Evolutionary conservation across 345 rosid genomes (phyloP), one percentile per base, ranked within the genome.

Genomic region (Clarkia xantiana): DNA sequence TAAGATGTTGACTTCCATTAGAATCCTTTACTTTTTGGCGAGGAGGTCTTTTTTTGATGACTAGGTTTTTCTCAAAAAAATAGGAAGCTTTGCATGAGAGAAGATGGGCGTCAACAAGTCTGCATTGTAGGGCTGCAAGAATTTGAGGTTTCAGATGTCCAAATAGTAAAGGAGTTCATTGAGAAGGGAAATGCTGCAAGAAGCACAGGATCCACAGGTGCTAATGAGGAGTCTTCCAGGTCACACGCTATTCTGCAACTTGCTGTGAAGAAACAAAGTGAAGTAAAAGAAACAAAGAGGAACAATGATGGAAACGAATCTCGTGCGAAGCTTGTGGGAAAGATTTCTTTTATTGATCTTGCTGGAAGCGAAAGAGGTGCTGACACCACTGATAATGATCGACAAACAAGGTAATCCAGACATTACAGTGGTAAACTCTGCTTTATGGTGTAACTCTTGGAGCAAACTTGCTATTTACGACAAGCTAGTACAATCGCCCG

Each of bases 301-400:
- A 84, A 65, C 64, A 84, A 63, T 60, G 93, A 91, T 55, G 79
- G 56, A 47, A 84, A 81, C 65, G 98, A 86, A 52, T 58, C 83
- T 47, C 75, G 52, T 18, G 96, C 82, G 61, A 91, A 81, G 69
- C 71, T 86, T 54, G 85, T 91, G 20, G 98, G 98, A 47, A 86
- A 91, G 73, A 84, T 91, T 53, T 91, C 98, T 49, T 91, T 91
- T 68, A 91, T 91, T 60, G 98, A 91, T 72, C 96, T 91, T 72
- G 98, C 94, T 65, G 98, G 98, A 43, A 91, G 98, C 57, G 98
- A 91, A 72, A 77, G 96, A 66, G 98, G 96, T 63, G 98, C 98
- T 38, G 96, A 86, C 63, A 91, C 98, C 69, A 91, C 94, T 36
- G 98, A 91, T 57, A 91, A 84, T 72, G 98, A 91, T 58, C 73